Conservation (phyloP, 2,329 filamentous ascomycete genomes). For the Lasiodiplodia citricola region DNA sequence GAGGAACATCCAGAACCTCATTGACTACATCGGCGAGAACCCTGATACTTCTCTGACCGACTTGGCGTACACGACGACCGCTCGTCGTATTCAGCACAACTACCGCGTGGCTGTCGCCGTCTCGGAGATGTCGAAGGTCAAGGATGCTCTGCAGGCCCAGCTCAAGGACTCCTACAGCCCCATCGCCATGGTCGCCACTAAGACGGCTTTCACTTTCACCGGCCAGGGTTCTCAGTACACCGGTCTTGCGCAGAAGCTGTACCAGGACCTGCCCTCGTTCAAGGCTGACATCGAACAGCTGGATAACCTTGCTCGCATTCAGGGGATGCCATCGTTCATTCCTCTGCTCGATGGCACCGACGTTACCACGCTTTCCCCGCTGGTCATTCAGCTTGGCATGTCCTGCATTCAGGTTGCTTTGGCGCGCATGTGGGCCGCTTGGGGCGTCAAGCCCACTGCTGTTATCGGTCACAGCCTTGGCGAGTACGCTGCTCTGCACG, state of each 20-base stretch:
- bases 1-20: slow-evolving; percentile 56
- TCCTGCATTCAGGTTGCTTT: slow-evolving; percentile 59
- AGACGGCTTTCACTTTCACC: slow-evolving; percentile 59
- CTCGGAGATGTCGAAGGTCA: slow-evolving; percentile 53
- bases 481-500: slow-evolving; percentile 74
- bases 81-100: slow-evolving; percentile 59
- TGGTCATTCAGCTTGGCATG: slow-evolving; percentile 60
- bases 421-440: slow-evolving; percentile 59
- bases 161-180: slow-evolving; percentile 57
- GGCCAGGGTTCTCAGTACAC: slow-evolving; percentile 60
- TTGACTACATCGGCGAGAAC: slow-evolving; percentile 53
- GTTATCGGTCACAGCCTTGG: slow-evolving; percentile 68
- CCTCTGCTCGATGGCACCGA: slow-evolving; percentile 56
- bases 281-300: slow-evolving; percentile 56
- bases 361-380: slow-evolving; percentile 55
- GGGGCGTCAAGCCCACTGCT: slow-evolving; percentile 59
- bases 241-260: slow-evolving; percentile 56
- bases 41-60: slow-evolving; percentile 52
- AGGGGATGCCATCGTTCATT: slow-evolving; percentile 56
- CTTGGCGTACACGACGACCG: slow-evolving; percentile 59
- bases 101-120: slow-evolving; percentile 57
- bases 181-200: slow-evolving; percentile 58
- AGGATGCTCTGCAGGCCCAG: slow-evolving; percentile 52
- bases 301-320: slow-evolving; percentile 52
- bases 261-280: slow-evolving; percentile 55